Evolutionary conservation across 306 rosid species (phyloP).

Genomic region (Cucumis melo): DNA sequence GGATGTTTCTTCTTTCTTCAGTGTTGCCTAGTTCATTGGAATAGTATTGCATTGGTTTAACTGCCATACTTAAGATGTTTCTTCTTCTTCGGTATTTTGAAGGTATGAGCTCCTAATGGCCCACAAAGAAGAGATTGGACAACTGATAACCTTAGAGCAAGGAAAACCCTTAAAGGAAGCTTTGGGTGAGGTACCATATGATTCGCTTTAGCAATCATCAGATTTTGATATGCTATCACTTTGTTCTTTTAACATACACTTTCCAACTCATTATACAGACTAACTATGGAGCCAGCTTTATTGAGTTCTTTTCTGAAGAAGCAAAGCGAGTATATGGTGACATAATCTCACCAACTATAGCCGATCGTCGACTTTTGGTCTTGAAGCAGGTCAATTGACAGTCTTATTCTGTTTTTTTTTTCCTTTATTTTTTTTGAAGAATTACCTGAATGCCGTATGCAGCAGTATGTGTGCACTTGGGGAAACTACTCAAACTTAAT

Average conservation of each 20-base stretch:
- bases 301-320: constrained; percentile 90
- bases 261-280: constrained; percentile 27
- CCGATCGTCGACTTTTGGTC: constrained; percentile 80
- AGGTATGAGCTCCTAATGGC: constrained; percentile 72
- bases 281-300: constrained; percentile 65
- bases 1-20: background rate
- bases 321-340: constrained; percentile 94
- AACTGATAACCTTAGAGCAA: constrained; percentile 93
- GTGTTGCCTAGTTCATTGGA: background rate
- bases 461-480: background rate
- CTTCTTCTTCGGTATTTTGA: constrained; percentile 10
- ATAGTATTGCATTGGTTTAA: background rate
- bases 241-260: constrained; percentile 9
- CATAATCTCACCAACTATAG: constrained; percentile 70
- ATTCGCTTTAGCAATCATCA: background rate
- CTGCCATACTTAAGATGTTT: background rate
- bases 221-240: background rate
- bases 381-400: constrained; percentile 58
- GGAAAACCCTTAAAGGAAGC: constrained; percentile 94
- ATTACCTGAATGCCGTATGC: background rate
- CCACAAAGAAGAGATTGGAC: constrained; percentile 78
- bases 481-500: background rate
- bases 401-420: background rate
- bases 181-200: constrained; percentile 58
- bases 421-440: background rate